These are phyloP conservation scores for Volvox africanus DNA, from an alignment of 139 green algal species.

Conservation along the genomic window DNA sequence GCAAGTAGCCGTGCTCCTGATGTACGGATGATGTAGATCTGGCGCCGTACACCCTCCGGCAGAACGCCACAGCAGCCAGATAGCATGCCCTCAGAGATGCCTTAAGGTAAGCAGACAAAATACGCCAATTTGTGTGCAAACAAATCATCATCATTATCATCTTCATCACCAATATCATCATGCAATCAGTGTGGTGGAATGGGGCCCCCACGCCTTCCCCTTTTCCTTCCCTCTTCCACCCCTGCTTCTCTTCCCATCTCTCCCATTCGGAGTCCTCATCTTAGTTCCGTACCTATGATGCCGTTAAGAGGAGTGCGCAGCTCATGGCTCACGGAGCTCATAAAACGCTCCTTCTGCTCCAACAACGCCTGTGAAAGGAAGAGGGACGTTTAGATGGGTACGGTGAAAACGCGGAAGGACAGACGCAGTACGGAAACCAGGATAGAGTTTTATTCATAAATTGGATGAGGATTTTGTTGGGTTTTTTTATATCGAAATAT, in stretches of 20 bases:
- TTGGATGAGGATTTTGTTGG: no score
- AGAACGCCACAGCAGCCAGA: slow-evolving; percentile 63
- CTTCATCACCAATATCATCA: no score
- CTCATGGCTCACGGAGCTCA: slow-evolving; percentile 74
- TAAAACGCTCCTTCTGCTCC: slow-evolving; percentile 82
- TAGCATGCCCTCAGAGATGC: slow-evolving; percentile 67
- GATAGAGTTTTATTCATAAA: no score
- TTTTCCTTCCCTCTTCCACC: background rate
- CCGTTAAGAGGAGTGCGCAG: slow-evolving; percentile 78
- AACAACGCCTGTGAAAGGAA: slow-evolving; percentile 49
- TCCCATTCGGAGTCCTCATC: background rate
- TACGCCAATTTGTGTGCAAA: no score
- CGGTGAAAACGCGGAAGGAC: no score
- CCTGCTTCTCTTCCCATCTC: background rate
- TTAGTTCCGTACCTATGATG: slow-evolving; percentile 66
- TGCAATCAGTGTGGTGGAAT: no score
- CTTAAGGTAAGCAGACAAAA: slow-evolving; percentile 1
- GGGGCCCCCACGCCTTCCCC: background rate
- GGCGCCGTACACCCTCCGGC: slow-evolving; percentile 54
- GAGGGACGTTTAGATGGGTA: no score
- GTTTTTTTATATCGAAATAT: no score
- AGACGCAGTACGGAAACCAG: no score
- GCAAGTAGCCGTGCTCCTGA: slow-evolving; percentile 63
- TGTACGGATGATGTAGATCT: slow-evolving; percentile 69
- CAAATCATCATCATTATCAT: no score